These are phyloP conservation scores for Westerdykella ornata DNA, from an alignment of 2,329 filamentous ascomycete species.

Conservation along the genomic window DNA sequence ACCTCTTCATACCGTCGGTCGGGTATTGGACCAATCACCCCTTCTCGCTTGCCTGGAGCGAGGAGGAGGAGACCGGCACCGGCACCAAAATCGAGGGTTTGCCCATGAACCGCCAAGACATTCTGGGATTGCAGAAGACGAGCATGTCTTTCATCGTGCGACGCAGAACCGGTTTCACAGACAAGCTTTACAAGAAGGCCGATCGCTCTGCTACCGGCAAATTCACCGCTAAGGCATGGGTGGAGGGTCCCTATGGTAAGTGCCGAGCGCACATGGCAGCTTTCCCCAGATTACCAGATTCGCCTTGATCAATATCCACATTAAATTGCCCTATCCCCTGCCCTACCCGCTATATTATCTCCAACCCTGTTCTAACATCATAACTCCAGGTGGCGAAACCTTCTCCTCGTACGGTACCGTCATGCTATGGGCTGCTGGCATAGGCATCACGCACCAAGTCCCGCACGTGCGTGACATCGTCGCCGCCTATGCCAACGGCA, in stretches of 20 bases:
- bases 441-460: slow-evolving; percentile 92
- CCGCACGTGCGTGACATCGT: slow-evolving; percentile 70
- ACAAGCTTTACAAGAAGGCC: slow-evolving; percentile 68
- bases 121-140: slow-evolving; percentile 46
- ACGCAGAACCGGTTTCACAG: slow-evolving; percentile 81
- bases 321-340: slow-evolving; percentile 7
- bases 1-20: slow-evolving; percentile 68
- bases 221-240: slow-evolving; percentile 61
- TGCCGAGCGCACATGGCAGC: slow-evolving; percentile 18
- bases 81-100: slow-evolving; percentile 32
- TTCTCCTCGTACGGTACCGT: slow-evolving; percentile 89
- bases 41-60: slow-evolving; percentile 72
- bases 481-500: slow-evolving; percentile 55
- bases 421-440: slow-evolving; percentile 84
- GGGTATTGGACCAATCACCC: slow-evolving; percentile 71
- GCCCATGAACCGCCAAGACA: slow-evolving; percentile 47
- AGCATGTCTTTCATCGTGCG: slow-evolving; percentile 78
- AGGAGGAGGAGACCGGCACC: slow-evolving; percentile 48
- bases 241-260: slow-evolving; percentile 76
- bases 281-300: slow-evolving; percentile 6
- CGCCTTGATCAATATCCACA: slow-evolving; percentile 15
- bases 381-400: slow-evolving; percentile 58
- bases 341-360: not conserved
- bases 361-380: slow-evolving; percentile 23
- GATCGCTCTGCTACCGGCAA: slow-evolving; percentile 47